Evolutionary conservation across 2,329 filamentous ascomycete species (phyloP), one percentile per base, ranked within the genome.

Genomic region (Metarhizium humberi): DNA sequence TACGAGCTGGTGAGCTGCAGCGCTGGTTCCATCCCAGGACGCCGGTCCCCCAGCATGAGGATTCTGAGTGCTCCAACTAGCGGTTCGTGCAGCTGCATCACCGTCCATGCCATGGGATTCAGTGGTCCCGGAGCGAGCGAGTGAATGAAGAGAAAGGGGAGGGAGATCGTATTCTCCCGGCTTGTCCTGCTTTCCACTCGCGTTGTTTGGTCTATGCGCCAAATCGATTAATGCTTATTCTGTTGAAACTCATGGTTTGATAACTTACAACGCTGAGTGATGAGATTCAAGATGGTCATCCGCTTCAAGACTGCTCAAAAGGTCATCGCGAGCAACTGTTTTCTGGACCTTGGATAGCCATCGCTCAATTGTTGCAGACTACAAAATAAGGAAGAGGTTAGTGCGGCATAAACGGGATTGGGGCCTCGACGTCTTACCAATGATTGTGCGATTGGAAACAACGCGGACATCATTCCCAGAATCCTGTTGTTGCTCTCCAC

Each of bases 401-500:
- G 14, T 46, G 6, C 42, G 6, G 11, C 18, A 10, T 20, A 25
- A 20, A 45, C 1, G 18, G 42, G 2, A 14, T 8, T 1, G 16
- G 7, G 8, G 4, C 11, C 45, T 18, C 16, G 18, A 11, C 14
- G 13, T 62, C 70, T 54, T 60, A 73, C 71, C 58, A 74, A 50
- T n/a, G 70, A 70, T 20, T 69, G 69, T 10, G 71, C 69, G 43
- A 74, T 65, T 0, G 71, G 71, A 38, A 73, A 73, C 3, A 73
- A 58, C 0, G 69, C 58, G 14, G 70, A 65, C 66, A 73, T 73
- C 30, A 68, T 66, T 30, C 65, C 64, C 48, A 74, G 46, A 8
- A 73, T 68, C 20, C 66, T 63, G 40, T 63, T 67, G 49, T 74
- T 74, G 57, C 68, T 73, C 61, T 73, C 68, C n/a, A 73, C 70